A percentile compares a stretch with the other conserved stretches of the same genome.
Conservation (phyloP, 2,329 filamentous ascomycete species). For the Plenodomus lindquistii region DNA sequence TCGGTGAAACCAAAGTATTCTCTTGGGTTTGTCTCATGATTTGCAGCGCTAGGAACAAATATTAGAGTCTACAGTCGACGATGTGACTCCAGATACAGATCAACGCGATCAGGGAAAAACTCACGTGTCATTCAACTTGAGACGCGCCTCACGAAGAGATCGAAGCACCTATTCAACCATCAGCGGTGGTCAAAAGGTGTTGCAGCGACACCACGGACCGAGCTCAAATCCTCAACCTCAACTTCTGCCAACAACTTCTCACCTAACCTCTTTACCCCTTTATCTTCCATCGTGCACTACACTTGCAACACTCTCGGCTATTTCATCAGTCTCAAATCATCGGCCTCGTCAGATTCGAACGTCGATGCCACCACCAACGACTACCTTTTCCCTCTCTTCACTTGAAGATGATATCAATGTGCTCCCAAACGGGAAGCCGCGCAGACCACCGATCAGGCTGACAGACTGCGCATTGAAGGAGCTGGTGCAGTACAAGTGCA, state of each 20-base stretch:
- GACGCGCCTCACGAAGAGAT: constrained; percentile 38
- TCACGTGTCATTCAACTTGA: constrained; percentile 12
- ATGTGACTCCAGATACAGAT: neutral
- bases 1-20: constrained; percentile 48
- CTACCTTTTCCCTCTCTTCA: constrained; percentile 56
- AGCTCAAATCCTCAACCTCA: constrained; percentile 33
- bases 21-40: constrained; percentile 1
- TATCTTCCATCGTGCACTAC: constrained; percentile 21
- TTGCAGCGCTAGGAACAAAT: neutral
- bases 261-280: constrained; percentile 53
- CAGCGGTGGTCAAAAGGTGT: neutral
- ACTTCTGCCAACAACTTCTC: constrained; percentile 54
- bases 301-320: constrained; percentile 4
- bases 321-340: constrained; percentile 1
- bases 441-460: constrained; percentile 59
- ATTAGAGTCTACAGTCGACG: neutral
- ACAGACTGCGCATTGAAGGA: constrained; percentile 61
- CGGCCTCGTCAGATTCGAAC: constrained; percentile 1
- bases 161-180: constrained; percentile 43
- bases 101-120: neutral
- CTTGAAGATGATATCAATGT: constrained; percentile 58
- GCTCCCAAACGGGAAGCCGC: constrained; percentile 55
- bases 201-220: constrained; percentile 17
- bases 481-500: constrained; percentile 66
- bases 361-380: constrained; percentile 60